Percentiles rank a stretch among this genome's conserved stretches.
Evolutionary conservation across 257 asterid genomes (phyloP).

Genomic region (Schizonepeta tenuifolia): DNA sequence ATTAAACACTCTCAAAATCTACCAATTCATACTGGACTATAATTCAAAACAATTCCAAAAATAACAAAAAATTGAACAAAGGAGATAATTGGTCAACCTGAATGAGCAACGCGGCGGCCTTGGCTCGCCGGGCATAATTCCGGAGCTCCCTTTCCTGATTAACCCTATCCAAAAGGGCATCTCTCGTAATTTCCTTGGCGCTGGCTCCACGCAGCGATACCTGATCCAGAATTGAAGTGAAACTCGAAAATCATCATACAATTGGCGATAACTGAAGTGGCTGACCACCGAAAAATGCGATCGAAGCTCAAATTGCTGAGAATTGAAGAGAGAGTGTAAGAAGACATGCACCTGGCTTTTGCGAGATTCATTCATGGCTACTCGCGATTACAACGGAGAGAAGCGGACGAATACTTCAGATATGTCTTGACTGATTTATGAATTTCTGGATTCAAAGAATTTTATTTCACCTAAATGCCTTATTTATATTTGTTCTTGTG

Average conservation of each 20-base stretch:
- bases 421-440: constrained; percentile 3
- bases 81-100: constrained; percentile 52
- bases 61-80: background rate
- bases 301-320: background rate
- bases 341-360: constrained; percentile 41
- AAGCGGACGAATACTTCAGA: background rate
- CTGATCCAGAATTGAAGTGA: constrained; percentile 44
- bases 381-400: constrained; percentile 35
- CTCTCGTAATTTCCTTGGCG: constrained; percentile 82
- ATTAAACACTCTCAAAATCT: constrained; percentile 10
- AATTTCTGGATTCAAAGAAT: background rate
- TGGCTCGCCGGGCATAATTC: constrained; percentile 68
- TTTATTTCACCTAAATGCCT: background rate
- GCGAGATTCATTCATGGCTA: constrained; percentile 52
- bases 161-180: constrained; percentile 77
- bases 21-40: constrained; percentile 4
- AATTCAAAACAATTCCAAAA: background rate
- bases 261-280: background rate
- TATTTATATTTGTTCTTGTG: too few relatives aligned
- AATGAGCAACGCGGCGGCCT: constrained; percentile 66
- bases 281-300: background rate
- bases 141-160: constrained; percentile 83
- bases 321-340: background rate
- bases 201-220: constrained; percentile 95
- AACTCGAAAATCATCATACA: constrained; percentile 19